Base-by-base conservation (phyloP, 2,329 filamentous ascomycete species). In the Penicillium sp. region DNA sequence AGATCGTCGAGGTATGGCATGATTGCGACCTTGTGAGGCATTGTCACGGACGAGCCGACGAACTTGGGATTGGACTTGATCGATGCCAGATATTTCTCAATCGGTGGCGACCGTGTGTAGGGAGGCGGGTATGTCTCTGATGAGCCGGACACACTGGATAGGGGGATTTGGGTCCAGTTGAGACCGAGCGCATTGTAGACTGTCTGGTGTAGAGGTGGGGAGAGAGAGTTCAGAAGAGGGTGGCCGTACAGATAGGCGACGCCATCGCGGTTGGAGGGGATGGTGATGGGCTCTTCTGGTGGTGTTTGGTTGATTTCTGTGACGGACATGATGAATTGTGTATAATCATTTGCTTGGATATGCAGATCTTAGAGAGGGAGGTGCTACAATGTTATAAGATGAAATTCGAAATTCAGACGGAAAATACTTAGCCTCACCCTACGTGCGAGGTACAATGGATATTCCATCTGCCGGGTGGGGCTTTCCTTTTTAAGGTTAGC, bases 21-120 rank as follows among this genome's bases (percentile, higher is more conserved):
- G 70, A 93, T 91, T 66, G 85, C 81, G 27, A 93, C 84, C 74
- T 94, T 93, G 79, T 91, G 87, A 0, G 90, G 90, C 90, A 93
- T 94, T 21, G 90, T 93, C 38, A 93, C 86, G 4, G 88, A 86
- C 23, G 87, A 85, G 54, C 88, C 87, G 83, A 77, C 71, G 53
- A 77, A 76, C 55, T 77, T 77, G 39, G 72, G 69, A 57, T 77
- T 74, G 41, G 67, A 58, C 39, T 70, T 69, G 62, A 76, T 71
- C 25, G 71, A 69, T 39, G 63, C 62, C 6, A 77, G 61, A 61
- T 73, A 77, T 31, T 64, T 70, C 21, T 68, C 58, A 45, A 78
- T 73, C 3, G 72, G 65, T 2, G 73, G 73, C 3, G 73, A 75
- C 21, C 55, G 60, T 2, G 73, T 75, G 66, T 72, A 74, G 1